Base-by-base conservation (phyloP, 2,329 filamentous ascomycete species). In the Claviceps cyperi region DNA sequence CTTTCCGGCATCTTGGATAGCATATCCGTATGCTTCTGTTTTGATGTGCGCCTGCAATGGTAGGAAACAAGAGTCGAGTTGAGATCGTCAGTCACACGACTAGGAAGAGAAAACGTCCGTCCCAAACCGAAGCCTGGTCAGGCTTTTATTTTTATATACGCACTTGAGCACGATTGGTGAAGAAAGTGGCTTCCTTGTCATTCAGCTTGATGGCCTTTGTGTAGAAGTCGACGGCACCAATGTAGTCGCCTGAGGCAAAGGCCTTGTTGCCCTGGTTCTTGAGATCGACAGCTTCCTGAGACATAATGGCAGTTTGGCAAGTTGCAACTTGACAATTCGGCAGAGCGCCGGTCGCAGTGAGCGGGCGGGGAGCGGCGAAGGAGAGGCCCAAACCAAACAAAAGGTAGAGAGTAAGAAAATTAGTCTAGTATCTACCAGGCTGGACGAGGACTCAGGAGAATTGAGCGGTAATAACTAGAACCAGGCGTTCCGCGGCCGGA, bases 181-280 rank as follows among this genome's bases (percentile, higher is more conserved):
- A 97, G 71, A 90, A 97, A 0, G 90, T 85, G 6, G 90, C 86
- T 62, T 97, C 85, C 58, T 84, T 75, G 62, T 84, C 79, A 68
- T 95, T 83, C 58, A 86, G 70, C 53, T 85, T 82, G 63, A 98
- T 97, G 24, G 91, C 91, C 68, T 94, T 78, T 50, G 80, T 81
- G 68, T 98, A 98, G 57, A 82, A 80, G 1, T 90, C 82, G 55
- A 95, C 76, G 7, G 92, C 92, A 3, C 76, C 71, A 11, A 77
- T 78, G 85, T 86, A 98, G 72, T 97, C 85, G 61, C 95, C 88
- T 35, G 81, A 74, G 51, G 82, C 80, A 69, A 97, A 97, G 49
- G 89, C 89, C 62, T 90, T 86, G 70, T 98, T 98, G 65, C 92
- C 92, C 68, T 94, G 78, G 67, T 94, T 84, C 73, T 98, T 98